A percentile compares a stretch with the other conserved stretches of the same genome.
phyloP scores from a whole-genome alignment of 2,329 filamentous ascomycete genomes.

The Fusarium annulatum region DNA sequence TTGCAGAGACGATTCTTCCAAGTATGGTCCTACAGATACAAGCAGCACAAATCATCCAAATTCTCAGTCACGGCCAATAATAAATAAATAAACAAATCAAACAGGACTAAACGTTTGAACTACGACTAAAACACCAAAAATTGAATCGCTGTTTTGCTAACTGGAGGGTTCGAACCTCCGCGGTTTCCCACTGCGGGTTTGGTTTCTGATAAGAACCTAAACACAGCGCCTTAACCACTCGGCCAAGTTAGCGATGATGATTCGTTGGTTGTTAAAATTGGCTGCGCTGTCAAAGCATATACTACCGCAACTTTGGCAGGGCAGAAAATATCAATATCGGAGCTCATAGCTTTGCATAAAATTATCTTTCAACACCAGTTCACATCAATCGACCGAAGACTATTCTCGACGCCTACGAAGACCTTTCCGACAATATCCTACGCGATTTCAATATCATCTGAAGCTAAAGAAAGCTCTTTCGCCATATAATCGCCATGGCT shows the following conservation, averaged over 20 bases:
- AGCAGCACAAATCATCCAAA: background rate
- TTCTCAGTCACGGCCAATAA: background rate
- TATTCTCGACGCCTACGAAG: background rate
- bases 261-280: constrained; percentile 6
- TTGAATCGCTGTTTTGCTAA: constrained; percentile 28
- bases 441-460: background rate
- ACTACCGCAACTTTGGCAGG: fast-evolving
- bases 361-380: constrained; percentile 31
- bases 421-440: background rate
- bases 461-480: background rate
- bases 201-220: constrained; percentile 40
- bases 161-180: constrained; percentile 43
- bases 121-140: background rate
- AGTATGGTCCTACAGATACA: background rate
- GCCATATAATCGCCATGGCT: constrained; percentile 48
- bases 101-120: too few species aligned
- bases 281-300: fast-evolving
- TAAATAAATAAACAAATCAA: background rate
- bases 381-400: background rate
- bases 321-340: constrained; percentile 5
- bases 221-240: constrained; percentile 43
- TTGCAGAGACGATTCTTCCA: background rate
- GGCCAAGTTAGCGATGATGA: constrained; percentile 41
- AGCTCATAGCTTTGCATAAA: constrained; percentile 38
- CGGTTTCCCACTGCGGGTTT: constrained; percentile 43